Evolutionary conservation across 768 basidiomycete species (phyloP).

Genomic region (Leccinum truebloodii): DNA sequence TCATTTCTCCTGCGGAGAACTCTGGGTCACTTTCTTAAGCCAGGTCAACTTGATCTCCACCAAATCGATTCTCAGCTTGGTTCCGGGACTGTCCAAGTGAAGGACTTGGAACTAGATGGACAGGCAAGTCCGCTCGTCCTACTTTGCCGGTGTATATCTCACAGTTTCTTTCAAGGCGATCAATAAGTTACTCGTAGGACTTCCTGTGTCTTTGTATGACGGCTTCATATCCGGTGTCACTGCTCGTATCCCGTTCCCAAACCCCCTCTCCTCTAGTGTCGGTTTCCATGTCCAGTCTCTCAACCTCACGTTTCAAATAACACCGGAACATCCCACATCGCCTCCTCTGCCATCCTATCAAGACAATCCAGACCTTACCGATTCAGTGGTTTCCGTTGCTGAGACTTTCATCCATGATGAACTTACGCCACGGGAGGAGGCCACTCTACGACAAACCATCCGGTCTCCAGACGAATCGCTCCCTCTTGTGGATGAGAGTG

Average conservation of each 20-base stretch:
- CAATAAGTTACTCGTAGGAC: conserved; percentile 60
- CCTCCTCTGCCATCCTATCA: conserved; percentile 12
- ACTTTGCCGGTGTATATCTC: conserved; percentile 13
- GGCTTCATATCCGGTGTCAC: conserved; percentile 77
- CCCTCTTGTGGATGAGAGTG: conserved; percentile 35
- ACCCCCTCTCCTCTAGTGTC: conserved; percentile 73
- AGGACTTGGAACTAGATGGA: conserved; percentile 76
- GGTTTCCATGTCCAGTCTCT: conserved; percentile 69
- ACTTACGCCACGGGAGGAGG: conserved; percentile 69
- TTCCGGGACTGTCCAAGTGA: conserved; percentile 86
- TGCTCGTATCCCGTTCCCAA: conserved; percentile 82
- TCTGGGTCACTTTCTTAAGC: conserved; percentile 83
- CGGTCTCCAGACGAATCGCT: conserved; percentile 43
- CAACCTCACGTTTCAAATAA: conserved; percentile 63
- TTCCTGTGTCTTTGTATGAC: conserved; percentile 68
- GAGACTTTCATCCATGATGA: conserved; percentile 88
- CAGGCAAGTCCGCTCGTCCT: conserved; percentile 50
- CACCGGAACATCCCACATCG: conserved; percentile 21
- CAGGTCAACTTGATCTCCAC: conserved; percentile 83
- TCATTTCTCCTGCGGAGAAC: conserved; percentile 84
- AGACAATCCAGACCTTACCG: conserved; percentile 52
- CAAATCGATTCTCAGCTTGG: conserved; percentile 93
- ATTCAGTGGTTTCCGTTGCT: conserved; percentile 82
- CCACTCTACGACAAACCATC: conserved; percentile 67
- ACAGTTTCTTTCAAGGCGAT: conserved; percentile 58